Evolutionary conservation across 129 eudicot species (phyloP).

Genomic region (Mikania micrantha): DNA sequence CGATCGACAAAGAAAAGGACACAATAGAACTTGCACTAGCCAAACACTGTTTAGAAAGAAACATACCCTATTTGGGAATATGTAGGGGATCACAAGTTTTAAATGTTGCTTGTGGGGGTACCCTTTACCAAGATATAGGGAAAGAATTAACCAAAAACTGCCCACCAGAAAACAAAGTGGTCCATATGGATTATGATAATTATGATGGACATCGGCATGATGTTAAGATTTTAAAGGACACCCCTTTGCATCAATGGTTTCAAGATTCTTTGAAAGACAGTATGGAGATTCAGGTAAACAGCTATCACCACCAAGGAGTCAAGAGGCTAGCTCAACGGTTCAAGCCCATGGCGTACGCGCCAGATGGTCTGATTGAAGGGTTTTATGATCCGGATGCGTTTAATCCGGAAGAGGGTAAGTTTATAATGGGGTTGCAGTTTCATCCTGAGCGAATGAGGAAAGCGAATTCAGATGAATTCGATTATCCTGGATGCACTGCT

Average conservation of each 20-base stretch:
- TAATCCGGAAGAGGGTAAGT: constrained; percentile 91
- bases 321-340: constrained; percentile 77
- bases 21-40: constrained; percentile 70
- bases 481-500: constrained; percentile 86
- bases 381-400: constrained; percentile 87
- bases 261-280: constrained; percentile 45
- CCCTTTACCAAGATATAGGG: constrained; percentile 72
- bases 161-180: constrained; percentile 32
- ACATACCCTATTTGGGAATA: constrained; percentile 84
- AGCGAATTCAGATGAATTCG: constrained; percentile 57
- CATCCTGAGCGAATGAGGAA: constrained; percentile 93
- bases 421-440: constrained; percentile 94
- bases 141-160: constrained; percentile 44
- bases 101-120: constrained; percentile 94
- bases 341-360: constrained; percentile 78
- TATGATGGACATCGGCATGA: constrained; percentile 87
- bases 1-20: constrained; percentile 90
- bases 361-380: constrained; percentile 88
- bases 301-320: constrained; percentile 99
- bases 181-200: constrained; percentile 73
- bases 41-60: constrained; percentile 76
- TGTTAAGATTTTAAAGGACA: constrained; percentile 50
- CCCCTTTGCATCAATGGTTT: constrained; percentile 85
- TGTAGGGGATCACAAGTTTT: constrained; percentile 90
- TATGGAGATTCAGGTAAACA: constrained; percentile 68